Percentiles rank a stretch among this genome's conserved stretches.
Conservation (phyloP, 2,329 filamentous ascomycete genomes). For the Chaetothyriales sp. region DNA sequence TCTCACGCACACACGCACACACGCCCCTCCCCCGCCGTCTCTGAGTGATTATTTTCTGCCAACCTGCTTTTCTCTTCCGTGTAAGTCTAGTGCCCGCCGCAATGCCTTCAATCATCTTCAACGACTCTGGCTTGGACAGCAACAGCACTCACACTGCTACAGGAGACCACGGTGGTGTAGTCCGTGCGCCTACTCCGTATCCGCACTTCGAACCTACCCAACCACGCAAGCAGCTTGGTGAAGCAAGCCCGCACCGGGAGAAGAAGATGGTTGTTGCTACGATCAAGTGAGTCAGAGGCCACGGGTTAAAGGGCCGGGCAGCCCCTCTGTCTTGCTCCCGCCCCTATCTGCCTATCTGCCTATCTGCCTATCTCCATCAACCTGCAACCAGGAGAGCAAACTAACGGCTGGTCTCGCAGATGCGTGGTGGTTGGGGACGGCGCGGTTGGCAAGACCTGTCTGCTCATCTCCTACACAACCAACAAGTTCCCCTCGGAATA, state of each 20-base stretch:
- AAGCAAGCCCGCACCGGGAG: neutral
- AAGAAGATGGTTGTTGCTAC: constrained; percentile 47
- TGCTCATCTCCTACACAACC: constrained; percentile 97
- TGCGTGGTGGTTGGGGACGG: constrained; percentile 98
- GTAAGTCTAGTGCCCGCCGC: neutral
- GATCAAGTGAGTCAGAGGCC: constrained; percentile 41
- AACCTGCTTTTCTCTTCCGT: neutral
- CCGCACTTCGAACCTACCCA: neutral
- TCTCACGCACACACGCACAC: neutral
- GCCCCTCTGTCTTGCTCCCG: neutral
- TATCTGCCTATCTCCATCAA: neutral
- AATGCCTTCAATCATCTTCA: neutral
- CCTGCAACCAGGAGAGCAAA: neutral
- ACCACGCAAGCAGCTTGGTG: neutral
- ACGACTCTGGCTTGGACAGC: neutral
- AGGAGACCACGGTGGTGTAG: neutral
- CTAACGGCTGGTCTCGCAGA: constrained; percentile 36
- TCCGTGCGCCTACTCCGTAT: neutral
- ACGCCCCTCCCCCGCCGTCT: neutral
- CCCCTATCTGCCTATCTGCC: neutral
- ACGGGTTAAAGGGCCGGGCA: no score
- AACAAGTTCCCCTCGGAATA: constrained; percentile 99
- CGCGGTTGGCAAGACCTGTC: constrained; percentile 98
- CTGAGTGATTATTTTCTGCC: neutral
- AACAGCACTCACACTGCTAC: neutral